A percentile compares a stretch with the other conserved stretches of the same genome.
Conservation (phyloP, 1,139 yeast species). For the Casaregolazyma suthepensis region DNA sequence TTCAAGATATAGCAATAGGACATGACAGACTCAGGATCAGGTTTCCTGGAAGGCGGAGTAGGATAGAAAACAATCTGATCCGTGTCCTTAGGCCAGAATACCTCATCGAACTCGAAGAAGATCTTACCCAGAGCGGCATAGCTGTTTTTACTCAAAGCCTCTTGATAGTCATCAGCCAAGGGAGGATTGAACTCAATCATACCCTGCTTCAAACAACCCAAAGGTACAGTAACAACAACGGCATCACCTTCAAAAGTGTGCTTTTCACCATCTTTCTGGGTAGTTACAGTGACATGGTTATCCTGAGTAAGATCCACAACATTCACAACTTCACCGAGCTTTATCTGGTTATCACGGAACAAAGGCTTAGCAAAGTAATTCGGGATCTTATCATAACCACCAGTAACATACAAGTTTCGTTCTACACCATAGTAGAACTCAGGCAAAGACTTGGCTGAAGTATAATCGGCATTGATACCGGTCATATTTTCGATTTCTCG, state of each 20-base stretch:
- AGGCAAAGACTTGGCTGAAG: slow-evolving; percentile 58
- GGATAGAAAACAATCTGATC: slow-evolving; percentile 25
- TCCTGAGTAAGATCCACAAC: slow-evolving; percentile 32
- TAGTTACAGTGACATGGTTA: slow-evolving; percentile 10
- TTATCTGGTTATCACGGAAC: slow-evolving; percentile 34
- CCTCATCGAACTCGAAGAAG: slow-evolving; percentile 58
- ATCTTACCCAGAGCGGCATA: slow-evolving; percentile 74
- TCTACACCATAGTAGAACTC: slow-evolving; percentile 60
- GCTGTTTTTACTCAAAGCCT: slow-evolving; percentile 47
- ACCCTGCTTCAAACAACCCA: slow-evolving; percentile 44
- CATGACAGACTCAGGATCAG: slow-evolving; percentile 19
- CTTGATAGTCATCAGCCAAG: slow-evolving; percentile 39
- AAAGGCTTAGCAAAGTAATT: slow-evolving; percentile 39
- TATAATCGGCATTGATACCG: slow-evolving; percentile 55
- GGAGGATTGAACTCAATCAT: slow-evolving; percentile 54
- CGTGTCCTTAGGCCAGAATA: slow-evolving; percentile 61
- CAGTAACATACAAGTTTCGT: slow-evolving; percentile 56
- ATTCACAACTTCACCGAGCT: slow-evolving; percentile 41
- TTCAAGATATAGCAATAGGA: slow-evolving; percentile 22
- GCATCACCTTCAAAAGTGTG: slow-evolving; percentile 18
- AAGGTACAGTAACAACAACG: slow-evolving; percentile 72
- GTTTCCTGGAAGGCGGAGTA: slow-evolving; percentile 16
- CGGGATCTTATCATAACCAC: slow-evolving; percentile 52
- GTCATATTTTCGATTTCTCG: slow-evolving; percentile 69
- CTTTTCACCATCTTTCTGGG: slow-evolving; percentile 12